Evolutionary conservation across 768 basidiomycete genomes (phyloP), one percentile per base, ranked within the genome.

Genomic region (Xerocomus brunneocitrinus): DNA sequence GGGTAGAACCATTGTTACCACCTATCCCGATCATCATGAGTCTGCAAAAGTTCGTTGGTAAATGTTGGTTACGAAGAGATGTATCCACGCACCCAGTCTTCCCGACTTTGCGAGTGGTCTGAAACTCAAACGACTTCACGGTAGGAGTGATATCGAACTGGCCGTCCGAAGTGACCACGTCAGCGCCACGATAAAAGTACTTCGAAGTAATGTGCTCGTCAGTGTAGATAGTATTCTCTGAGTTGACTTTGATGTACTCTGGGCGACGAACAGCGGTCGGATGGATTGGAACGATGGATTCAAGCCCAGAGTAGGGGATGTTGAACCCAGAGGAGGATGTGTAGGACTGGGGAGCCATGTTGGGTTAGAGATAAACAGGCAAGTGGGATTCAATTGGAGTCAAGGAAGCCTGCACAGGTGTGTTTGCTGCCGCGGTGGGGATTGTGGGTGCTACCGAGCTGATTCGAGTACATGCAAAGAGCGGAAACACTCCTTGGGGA

Each of bases 1-100:
- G 80, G 27, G 95, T 98, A 45, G 89, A 81, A 48, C 95, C 97
- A 67, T 99, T 99, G 81, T 99, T 99, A 49, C 97, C 95, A 53
- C 95, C 95, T 54, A 94, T 74, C 55, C 97, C 97, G 62, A 98
- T 87, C 82, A 99, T 88, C 89, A 99, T 88, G 58, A 99, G 79
- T 51, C 95, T 98, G 34, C 0, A 3, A 53, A 14, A 5, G 45
- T 3, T 12, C 3, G 19, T 53, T 2, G 53, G 58, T 35, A 3
- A 31, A 47, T 34, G 54, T 41, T 49, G 36, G 32, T 31, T 28
- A 52, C 13, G 25, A 56, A 62, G 42, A 34, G 30, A 48, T 10
- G 39, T 52, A 54, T 53, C 8, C 28, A 79, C 88, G 57, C 67
- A 95, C 94, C 95, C 97, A 67, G 93, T 95, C 78, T 87, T 94